These are phyloP conservation scores for Pelargonium citronellum DNA, from an alignment of 441 rosid genomes.

Conservation along the genomic window DNA sequence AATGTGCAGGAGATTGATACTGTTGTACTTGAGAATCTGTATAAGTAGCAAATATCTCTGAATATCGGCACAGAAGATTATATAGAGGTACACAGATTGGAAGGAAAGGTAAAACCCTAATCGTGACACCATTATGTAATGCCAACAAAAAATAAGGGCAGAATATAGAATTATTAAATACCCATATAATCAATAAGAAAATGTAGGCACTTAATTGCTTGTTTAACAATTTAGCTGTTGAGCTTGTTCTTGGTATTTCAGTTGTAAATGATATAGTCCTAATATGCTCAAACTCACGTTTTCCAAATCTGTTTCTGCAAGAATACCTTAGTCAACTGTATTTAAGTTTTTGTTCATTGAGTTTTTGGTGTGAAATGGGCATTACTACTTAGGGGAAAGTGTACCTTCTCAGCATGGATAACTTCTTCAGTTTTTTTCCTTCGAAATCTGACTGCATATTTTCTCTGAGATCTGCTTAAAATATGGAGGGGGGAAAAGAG, in stretches of 20 bases:
- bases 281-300: neutral
- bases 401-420: constrained; percentile 74
- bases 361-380: neutral
- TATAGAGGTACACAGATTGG: too few relatives aligned
- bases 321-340: neutral
- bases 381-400: constrained; percentile 12
- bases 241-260: neutral
- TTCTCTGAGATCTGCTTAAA: constrained; percentile 58
- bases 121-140: too few relatives aligned
- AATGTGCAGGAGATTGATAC: too few relatives aligned
- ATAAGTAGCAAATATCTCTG: too few relatives aligned
- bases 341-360: neutral
- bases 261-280: neutral
- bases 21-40: too few relatives aligned
- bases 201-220: neutral
- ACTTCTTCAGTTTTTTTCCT: constrained; percentile 68
- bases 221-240: neutral
- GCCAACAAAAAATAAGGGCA: too few relatives aligned
- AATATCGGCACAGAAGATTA: too few relatives aligned
- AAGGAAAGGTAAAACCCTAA: too few relatives aligned
- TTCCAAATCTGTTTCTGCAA: neutral
- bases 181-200: neutral
- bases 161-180: too few relatives aligned
- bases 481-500: constrained; percentile 12
- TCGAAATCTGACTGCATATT: constrained; percentile 74